phyloP scores from a whole-genome alignment of 768 basidiomycete species.

The Mycena capillaripes region DNA sequence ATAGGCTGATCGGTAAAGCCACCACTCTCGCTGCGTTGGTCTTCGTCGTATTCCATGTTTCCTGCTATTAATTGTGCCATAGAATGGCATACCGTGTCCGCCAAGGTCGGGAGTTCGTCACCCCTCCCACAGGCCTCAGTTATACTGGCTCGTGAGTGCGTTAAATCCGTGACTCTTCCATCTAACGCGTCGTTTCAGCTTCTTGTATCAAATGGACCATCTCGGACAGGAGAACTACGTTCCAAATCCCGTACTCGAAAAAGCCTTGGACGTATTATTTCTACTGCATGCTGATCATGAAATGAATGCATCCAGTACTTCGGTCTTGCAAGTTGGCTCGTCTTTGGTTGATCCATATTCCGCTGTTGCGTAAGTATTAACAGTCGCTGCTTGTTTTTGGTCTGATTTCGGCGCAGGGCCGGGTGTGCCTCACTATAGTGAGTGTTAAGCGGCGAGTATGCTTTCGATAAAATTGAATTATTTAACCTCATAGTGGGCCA shows the following conservation, averaged over 20 bases:
- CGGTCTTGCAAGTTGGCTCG: conserved; percentile 89
- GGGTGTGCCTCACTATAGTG: conserved; percentile 92
- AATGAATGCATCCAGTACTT: conserved; percentile 88
- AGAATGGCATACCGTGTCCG: conserved; percentile 96
- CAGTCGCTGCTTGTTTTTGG: background rate
- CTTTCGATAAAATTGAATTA: conserved; percentile 4
- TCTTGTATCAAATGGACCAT: conserved; percentile 93
- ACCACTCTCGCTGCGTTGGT: conserved; percentile 89
- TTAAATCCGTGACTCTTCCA: background rate
- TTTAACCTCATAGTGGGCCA: conserved; percentile 64
- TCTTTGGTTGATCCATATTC: conserved; percentile 94
- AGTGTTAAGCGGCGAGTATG: conserved; percentile 47
- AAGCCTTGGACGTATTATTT: conserved; percentile 90
- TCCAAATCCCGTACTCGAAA: conserved; percentile 89
- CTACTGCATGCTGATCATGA: conserved; percentile 93
- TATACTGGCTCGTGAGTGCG: conserved; percentile 83
- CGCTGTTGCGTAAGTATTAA: conserved; percentile 77
- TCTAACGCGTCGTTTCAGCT: conserved; percentile 56
- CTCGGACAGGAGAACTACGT: conserved; percentile 78
- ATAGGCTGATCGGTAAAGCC: conserved; percentile 88
- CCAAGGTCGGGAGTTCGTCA: conserved; percentile 90
- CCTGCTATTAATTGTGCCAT: background rate
- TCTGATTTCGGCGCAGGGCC: conserved; percentile 60
- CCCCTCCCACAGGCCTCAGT: conserved; percentile 84
- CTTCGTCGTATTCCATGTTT: background rate